A percentile compares a stretch with the other conserved stretches of the same genome.
phyloP scores from a whole-genome alignment of 352 stramenopile species.

The Globisporangium carolinianum region DNA sequence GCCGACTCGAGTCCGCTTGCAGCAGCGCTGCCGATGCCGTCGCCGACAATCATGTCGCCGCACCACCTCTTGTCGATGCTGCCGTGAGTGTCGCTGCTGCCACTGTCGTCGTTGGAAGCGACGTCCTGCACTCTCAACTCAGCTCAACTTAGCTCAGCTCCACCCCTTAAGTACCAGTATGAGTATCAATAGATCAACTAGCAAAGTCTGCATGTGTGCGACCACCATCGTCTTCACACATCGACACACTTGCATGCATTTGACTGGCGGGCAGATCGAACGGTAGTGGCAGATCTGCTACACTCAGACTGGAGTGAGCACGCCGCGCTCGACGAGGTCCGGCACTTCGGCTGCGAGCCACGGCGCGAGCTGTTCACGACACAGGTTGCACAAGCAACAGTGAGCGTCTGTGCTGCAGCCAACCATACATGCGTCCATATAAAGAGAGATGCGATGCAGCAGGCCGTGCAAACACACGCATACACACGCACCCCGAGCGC shows the following conservation, averaged over 20 bases:
- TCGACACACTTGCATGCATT: too few relatives aligned
- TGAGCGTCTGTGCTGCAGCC: too few relatives aligned
- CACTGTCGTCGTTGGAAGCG: slow-evolving; percentile 6
- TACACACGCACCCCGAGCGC: slow-evolving; percentile 58
- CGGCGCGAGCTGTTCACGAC: slow-evolving; percentile 46
- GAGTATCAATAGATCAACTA: not conserved
- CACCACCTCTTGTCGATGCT: slow-evolving; percentile 58
- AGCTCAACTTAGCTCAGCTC: not conserved
- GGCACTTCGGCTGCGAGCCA: slow-evolving; percentile 86
- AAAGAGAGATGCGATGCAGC: slow-evolving; percentile 3
- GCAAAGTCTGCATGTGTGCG: too few relatives aligned
- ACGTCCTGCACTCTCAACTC: not conserved
- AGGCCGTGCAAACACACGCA: not conserved
- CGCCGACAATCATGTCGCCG: slow-evolving; percentile 52
- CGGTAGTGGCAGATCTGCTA: too few relatives aligned
- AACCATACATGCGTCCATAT: too few relatives aligned
- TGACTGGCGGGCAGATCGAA: not conserved
- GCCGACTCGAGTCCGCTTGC: slow-evolving; percentile 8
- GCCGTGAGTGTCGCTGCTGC: slow-evolving; percentile 15
- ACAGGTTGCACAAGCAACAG: too few relatives aligned
- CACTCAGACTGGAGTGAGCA: slow-evolving; percentile 63
- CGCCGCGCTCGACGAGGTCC: slow-evolving; percentile 70
- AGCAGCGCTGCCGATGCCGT: slow-evolving; percentile 20
- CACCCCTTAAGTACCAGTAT: not conserved
- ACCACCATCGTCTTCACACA: too few relatives aligned